Base-by-base conservation (phyloP, 2,329 filamentous ascomycete species). In the Tolypocladium pustulatum region DNA sequence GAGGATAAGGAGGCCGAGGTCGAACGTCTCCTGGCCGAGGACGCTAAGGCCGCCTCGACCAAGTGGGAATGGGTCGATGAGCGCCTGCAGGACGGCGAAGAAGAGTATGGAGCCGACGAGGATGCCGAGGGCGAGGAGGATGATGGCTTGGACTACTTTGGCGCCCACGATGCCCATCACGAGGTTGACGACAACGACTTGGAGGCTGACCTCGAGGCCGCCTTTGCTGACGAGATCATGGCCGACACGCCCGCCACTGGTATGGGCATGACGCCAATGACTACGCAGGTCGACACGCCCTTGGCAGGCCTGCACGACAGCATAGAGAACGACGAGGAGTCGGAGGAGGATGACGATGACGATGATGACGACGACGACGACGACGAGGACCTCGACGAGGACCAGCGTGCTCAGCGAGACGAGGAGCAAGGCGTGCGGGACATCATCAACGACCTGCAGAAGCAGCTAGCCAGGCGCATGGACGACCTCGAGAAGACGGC, bases 1-100 rank as follows among this genome's bases (percentile, higher is more conserved):
- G 88, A 93, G 69, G 87, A 90, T 64, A 90, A 93, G 55, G 91
- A 96, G 68, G 84, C 86, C 58, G 84, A 89, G 64, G 90, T 95
- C 38, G 85, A 91, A 62, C 81, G 87, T 52, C 75, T 96, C 38
- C 78, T 95, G 4, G 80, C 81, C 52, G 84, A 86, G 46, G 91
- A 96, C 65, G 79, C 81, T 57, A 79, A 80, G 43, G 82, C 85
- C 5, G 63, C 78, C 2, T 81, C 81, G 27, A 83, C 86, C 17
- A 79, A 77, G 56, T 88, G 83, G 65, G 85, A 91, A 67, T 77
- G 88, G 66, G 75, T 89, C 55, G 84, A 88, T 60, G 76, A 85
- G 52, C 73, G 72, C 51, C 68, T 60, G 25, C 66, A 65, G 51
- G 67, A 69, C 30, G 75, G 68, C 1, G 78, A 79, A 10, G 76